These are phyloP conservation scores for Parvularia atlantis DNA, from an alignment of 78 protist species.

Conservation along the genomic window DNA sequence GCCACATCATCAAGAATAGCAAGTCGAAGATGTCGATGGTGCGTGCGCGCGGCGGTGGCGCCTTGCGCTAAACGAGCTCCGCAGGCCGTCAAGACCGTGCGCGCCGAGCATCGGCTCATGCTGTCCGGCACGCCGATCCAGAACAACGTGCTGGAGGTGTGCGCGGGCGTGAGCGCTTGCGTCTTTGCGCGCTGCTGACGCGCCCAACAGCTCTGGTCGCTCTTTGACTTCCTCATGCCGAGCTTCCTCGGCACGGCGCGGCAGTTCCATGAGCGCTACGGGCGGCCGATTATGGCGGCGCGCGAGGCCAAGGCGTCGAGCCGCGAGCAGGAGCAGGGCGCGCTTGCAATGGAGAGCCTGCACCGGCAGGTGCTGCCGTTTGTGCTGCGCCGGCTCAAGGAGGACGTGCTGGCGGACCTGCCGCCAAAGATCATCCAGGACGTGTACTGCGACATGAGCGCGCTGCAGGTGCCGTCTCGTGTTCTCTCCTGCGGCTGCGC, in stretches of 20 bases:
- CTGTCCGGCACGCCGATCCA: slow-evolving; percentile 95
- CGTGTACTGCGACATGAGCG: slow-evolving; percentile 47
- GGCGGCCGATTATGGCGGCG: slow-evolving; percentile 46
- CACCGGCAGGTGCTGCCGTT: slow-evolving; percentile 92
- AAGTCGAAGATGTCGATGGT: slow-evolving; percentile 23
- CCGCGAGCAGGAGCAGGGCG: slow-evolving; percentile 53
- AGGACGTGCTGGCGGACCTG: slow-evolving; percentile 83
- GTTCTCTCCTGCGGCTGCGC: too few species aligned
- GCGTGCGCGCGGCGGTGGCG: too few species aligned
- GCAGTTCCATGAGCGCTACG: slow-evolving; percentile 47
- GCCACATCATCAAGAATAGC: slow-evolving; percentile 83
- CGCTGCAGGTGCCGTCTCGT: too few species aligned
- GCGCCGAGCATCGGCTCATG: slow-evolving; percentile 77
- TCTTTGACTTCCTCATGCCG: slow-evolving; percentile 96
- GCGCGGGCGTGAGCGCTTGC: neutral
- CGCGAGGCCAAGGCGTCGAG: slow-evolving; percentile 41
- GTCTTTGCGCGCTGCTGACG: neutral
- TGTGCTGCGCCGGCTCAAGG: slow-evolving; percentile 86
- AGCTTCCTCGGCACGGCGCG: slow-evolving; percentile 83
- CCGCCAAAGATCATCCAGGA: slow-evolving; percentile 97
- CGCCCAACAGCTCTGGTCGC: slow-evolving; percentile 84
- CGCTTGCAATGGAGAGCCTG: slow-evolving; percentile 55
- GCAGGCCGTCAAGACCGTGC: slow-evolving; percentile 51
- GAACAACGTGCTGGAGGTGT: slow-evolving; percentile 4
- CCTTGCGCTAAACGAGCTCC: too few species aligned